Evolutionary conservation across 768 basidiomycete genomes (phyloP).

Genomic region (Tulasnella sp.): DNA sequence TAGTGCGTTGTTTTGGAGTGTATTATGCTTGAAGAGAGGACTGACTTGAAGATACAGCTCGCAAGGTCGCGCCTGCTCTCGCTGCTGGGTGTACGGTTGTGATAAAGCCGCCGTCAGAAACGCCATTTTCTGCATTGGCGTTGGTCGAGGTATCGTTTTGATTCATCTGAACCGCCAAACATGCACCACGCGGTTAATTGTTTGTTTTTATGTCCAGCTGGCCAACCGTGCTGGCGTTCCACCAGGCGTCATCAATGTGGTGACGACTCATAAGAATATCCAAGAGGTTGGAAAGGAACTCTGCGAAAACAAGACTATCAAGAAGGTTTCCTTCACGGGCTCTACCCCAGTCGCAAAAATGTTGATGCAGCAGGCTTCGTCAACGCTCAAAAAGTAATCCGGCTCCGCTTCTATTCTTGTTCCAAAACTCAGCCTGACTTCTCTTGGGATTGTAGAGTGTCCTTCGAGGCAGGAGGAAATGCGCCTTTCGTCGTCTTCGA

Average conservation of each 20-base stretch:
- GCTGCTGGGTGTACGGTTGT: conserved; percentile 96
- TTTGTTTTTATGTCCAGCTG: conserved; percentile 38
- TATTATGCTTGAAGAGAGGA: conserved; percentile 17
- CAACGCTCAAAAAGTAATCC: conserved; percentile 68
- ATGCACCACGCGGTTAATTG: too few species aligned
- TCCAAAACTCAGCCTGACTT: neutral
- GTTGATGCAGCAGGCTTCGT: conserved; percentile 59
- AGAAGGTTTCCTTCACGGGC: conserved; percentile 88
- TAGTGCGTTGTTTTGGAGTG: conserved; percentile 21
- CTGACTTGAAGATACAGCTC: conserved; percentile 36
- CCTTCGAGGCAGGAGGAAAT: conserved; percentile 88
- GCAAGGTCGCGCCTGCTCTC: conserved; percentile 80
- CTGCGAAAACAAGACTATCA: conserved; percentile 77
- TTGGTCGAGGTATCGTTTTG: conserved; percentile 59
- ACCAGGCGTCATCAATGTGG: conserved; percentile 87
- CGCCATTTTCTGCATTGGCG: conserved; percentile 86
- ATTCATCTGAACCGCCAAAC: neutral
- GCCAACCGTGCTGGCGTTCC: conserved; percentile 85
- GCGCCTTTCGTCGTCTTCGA: conserved; percentile 96
- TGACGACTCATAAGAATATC: conserved; percentile 80
- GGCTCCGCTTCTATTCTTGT: neutral
- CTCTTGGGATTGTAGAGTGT: conserved; percentile 34
- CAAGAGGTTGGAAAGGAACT: conserved; percentile 85
- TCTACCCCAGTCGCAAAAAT: conserved; percentile 73
- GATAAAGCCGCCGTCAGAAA: conserved; percentile 90